These are phyloP conservation scores for Eucalyptus cladocalyx DNA, from an alignment of 345 rosid species.

Conservation along the genomic window DNA sequence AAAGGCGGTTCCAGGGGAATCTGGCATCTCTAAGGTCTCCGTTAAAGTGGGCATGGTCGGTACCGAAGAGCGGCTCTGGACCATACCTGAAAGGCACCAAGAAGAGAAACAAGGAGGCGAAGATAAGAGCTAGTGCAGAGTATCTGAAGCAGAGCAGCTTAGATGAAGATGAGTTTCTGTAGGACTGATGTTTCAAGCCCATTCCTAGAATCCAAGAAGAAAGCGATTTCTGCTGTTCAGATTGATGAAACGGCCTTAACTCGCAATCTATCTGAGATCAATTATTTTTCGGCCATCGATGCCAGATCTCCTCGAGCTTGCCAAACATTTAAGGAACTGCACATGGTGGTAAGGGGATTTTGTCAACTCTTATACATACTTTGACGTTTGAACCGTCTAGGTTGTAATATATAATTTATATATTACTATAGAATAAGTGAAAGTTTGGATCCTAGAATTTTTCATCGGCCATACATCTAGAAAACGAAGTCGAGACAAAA, in stretches of 20 bases:
- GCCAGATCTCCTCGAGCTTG: conserved; percentile 27
- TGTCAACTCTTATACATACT: not conserved
- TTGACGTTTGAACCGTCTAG: not conserved
- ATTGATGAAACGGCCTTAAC: not conserved
- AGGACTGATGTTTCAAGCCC: conserved; percentile 24
- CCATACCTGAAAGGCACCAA: conserved; percentile 4
- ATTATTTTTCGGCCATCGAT: conserved; percentile 1
- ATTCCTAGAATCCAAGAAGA: not conserved
- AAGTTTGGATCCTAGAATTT: not conserved
- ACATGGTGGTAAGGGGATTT: conserved; percentile 6
- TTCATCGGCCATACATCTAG: not conserved
- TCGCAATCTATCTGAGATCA: not conserved
- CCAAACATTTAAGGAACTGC: not conserved
- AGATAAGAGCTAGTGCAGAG: conserved; percentile 16
- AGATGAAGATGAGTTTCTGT: conserved; percentile 17
- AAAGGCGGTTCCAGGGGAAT: conserved; percentile 60
- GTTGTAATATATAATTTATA: not conserved
- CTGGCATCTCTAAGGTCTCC: conserved; percentile 53
- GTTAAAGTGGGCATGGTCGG: not conserved
- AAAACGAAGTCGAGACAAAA: not conserved
- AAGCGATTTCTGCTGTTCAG: not conserved
- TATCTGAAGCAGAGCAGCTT: conserved; percentile 6
- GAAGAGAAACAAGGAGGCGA: conserved; percentile 26
- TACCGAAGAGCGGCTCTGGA: not conserved
- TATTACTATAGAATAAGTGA: not conserved